Base-by-base conservation (phyloP, 257 asterid genomes). In the Striga asiatica region DNA sequence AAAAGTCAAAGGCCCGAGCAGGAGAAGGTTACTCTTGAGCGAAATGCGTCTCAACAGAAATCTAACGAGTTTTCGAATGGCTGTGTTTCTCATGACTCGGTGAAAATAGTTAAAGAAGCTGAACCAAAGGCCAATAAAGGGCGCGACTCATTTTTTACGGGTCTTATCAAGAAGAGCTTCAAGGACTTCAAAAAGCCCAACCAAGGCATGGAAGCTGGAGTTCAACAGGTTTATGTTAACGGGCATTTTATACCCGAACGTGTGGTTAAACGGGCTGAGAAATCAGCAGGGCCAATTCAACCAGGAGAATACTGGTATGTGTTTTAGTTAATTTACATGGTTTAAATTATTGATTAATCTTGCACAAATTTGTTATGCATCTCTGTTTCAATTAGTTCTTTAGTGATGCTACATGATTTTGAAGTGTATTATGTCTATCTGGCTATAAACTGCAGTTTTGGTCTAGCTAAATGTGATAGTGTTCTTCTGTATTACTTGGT, bases 301-400 rank as follows among this genome's bases (percentile, higher is more conserved):
- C 89, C 96, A 0, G 98, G 98, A 58, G 76, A 78, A 13, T 91
- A 84, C 66, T 91, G 98, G 98, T 91, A 56, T 72, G 81, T 62
- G 8, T 63, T n/a, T 56, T 23, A 66, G n/a, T 60, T 13, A 22
- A 47, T 25, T 39, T 34, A 27, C 47, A 8, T 66, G n/a, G n/a
- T n/a, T n/a, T n/a, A n/a, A n/a, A n/a, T n/a, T n/a, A n/a, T n/a
- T n/a, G n/a, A n/a, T n/a, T n/a, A n/a, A n/a, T n/a, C n/a, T n/a
- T n/a, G n/a, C n/a, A n/a, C n/a, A n/a, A n/a, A n/a, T n/a, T n/a
- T n/a, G n/a, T n/a, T n/a, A n/a, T n/a, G n/a, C n/a, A n/a, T n/a
- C n/a, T n/a, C n/a, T n/a, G n/a, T n/a, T n/a, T n/a, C n/a, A n/a
- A n/a, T n/a, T n/a, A n/a, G n/a, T n/a, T n/a, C n/a, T n/a, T n/a